Conservation (phyloP, 441 rosid species). For the Biscutella laevigata region DNA sequence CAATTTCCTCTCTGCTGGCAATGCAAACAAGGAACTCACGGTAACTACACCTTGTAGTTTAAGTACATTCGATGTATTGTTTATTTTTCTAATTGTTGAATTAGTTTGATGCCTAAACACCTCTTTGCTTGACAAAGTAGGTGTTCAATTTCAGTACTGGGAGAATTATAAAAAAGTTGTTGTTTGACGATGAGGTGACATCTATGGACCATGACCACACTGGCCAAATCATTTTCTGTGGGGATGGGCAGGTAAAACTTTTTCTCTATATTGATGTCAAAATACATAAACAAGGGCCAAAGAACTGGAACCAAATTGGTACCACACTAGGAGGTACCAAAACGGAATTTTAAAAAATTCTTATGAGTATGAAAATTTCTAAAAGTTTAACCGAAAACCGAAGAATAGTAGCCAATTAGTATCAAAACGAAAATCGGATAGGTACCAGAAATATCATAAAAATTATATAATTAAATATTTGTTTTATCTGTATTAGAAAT, state of each 20-base stretch:
- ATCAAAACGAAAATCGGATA: too few species aligned
- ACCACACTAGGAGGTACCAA: too few species aligned
- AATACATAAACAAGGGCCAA: background rate
- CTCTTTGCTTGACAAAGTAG: conserved; percentile 36
- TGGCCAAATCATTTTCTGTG: conserved; percentile 87
- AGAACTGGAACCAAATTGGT: too few species aligned
- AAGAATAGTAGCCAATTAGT: too few species aligned
- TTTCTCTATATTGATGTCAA: conserved; percentile 1
- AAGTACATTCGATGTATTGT: background rate
- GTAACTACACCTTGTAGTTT: conserved; percentile 37
- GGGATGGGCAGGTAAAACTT: conserved; percentile 65
- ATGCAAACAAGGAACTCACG: conserved; percentile 78
- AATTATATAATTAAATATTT: too few species aligned
- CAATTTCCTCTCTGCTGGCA: conserved; percentile 87
- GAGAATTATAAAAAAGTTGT: conserved; percentile 51
- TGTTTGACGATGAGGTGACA: conserved; percentile 55
- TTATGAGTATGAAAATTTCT: too few species aligned
- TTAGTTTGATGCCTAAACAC: conserved; percentile 16
- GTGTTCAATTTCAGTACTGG: conserved; percentile 97
- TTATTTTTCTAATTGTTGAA: background rate
- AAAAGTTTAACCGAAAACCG: too few species aligned
- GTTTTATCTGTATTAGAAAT: too few species aligned
- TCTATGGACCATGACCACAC: conserved; percentile 97
- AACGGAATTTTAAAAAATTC: too few species aligned
- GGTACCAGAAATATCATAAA: too few species aligned